Percentiles rank a stretch among this genome's conserved stretches.
Conservation (phyloP, 352 stramenopile species). For the Albugo candida region DNA sequence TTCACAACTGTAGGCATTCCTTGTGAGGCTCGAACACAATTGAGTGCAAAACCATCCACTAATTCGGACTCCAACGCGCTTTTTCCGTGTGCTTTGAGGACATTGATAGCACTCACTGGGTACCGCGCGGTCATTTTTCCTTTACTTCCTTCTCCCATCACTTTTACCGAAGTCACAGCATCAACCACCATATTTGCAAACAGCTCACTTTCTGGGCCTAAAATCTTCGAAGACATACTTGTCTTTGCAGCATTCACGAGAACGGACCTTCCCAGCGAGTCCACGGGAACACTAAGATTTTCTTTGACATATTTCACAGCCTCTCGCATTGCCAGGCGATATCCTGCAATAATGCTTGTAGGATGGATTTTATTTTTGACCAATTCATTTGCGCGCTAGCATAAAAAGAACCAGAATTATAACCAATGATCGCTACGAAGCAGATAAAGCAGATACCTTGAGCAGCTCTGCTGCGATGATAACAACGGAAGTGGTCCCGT, state of each 20-base stretch:
- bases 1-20: slow-evolving; percentile 94
- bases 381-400: slow-evolving; percentile 88
- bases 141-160: slow-evolving; percentile 70
- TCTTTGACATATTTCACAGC: slow-evolving; percentile 98
- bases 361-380: slow-evolving; percentile 98
- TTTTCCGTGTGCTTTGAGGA: slow-evolving; percentile 94
- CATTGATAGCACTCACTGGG: slow-evolving; percentile 96
- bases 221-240: slow-evolving; percentile 98
- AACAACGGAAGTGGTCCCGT: slow-evolving; percentile 98
- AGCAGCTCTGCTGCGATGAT: slow-evolving; percentile 98
- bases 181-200: slow-evolving; percentile 97
- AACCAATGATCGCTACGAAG: background rate
- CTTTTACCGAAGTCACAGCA: slow-evolving; percentile 91
- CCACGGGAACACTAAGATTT: slow-evolving; percentile 91
- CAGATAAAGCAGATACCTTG: slow-evolving; percentile 21
- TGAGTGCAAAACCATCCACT: slow-evolving; percentile 93
- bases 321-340: slow-evolving; percentile 95
- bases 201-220: slow-evolving; percentile 93
- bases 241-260: slow-evolving; percentile 96
- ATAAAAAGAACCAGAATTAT: background rate
- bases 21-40: slow-evolving; percentile 92
- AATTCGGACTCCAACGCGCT: slow-evolving; percentile 79
- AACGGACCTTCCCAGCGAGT: slow-evolving; percentile 86
- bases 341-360: slow-evolving; percentile 98
- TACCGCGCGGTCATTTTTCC: slow-evolving; percentile 83